These are phyloP conservation scores for Populus hybrid DNA, from an alignment of 441 rosid genomes.

Conservation along the genomic window DNA sequence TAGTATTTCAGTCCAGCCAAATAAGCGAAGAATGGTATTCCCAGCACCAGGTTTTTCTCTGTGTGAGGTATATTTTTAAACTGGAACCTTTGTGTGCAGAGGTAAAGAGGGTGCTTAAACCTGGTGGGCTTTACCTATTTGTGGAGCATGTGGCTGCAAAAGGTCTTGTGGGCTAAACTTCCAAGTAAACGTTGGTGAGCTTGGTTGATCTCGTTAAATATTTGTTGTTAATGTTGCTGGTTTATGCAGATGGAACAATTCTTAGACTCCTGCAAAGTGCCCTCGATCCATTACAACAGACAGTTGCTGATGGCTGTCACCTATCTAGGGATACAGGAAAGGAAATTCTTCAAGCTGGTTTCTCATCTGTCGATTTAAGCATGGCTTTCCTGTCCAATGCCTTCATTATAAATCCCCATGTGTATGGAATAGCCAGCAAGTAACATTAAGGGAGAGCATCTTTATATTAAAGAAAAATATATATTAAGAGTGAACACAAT, in stretches of 20 bases:
- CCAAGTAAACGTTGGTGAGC: neutral
- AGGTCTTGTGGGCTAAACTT: conserved; percentile 36
- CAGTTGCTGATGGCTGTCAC: conserved; percentile 76
- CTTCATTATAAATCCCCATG: conserved; percentile 55
- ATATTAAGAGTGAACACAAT: neutral
- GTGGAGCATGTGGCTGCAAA: conserved; percentile 91
- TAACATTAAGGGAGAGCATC: conserved; percentile 18
- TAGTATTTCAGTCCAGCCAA: no score
- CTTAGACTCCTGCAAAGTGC: conserved; percentile 56
- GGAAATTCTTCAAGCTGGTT: conserved; percentile 54
- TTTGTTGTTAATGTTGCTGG: neutral
- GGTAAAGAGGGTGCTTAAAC: conserved; percentile 78
- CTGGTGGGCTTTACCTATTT: conserved; percentile 71
- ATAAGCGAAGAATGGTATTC: no score
- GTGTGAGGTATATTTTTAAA: neutral
- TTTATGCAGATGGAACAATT: conserved; percentile 62
- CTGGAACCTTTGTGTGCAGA: conserved; percentile 37
- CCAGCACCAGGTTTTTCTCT: neutral
- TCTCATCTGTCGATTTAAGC: conserved; percentile 50
- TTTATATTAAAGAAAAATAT: neutral
- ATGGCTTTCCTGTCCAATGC: conserved; percentile 38
- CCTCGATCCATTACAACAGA: conserved; percentile 73
- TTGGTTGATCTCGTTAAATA: neutral
- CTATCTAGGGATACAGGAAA: conserved; percentile 67
- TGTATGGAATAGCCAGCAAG: conserved; percentile 68